Base-by-base conservation (phyloP, 352 stramenopile species). In the Phytophthora pistaciae region DNA sequence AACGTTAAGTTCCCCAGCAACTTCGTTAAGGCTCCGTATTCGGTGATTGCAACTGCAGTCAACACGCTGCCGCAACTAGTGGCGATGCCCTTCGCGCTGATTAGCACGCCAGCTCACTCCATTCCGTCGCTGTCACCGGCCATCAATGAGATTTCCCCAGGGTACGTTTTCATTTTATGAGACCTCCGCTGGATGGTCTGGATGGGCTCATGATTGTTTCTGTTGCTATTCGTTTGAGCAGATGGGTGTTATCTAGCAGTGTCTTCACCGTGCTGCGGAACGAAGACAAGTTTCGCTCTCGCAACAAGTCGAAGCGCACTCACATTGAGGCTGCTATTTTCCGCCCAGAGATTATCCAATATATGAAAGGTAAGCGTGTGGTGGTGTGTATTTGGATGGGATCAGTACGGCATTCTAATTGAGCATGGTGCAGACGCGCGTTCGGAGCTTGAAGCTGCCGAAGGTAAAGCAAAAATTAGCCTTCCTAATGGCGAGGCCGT, bases 1-100 rank as follows among this genome's bases (percentile, higher is more conserved):
- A 95, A 95, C 59, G 79, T 99, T 58, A 99, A 99, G 79, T 99
- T 98, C 65, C 97, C 97, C 7, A 95, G 94, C 56, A 97, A 99
- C 75, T 93, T 99, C 25, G 89, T 85, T 6, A 80, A 83, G 27
- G 76, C 95, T 40, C 94, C 94, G 6, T 99, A 99, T 85, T 96
- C 93, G 0, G 95, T 99, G 33, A 85, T 99, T 21, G 97, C 97
- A 0, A 98, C 97, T 4, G 97, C 95, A 14, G 91, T 97, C 13
- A 89, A 85, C 48, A 97, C 91, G 33, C 75, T 98, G 6, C 92
- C 95, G n/a, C 95, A 99, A 75, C 60, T 79, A 9, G 65, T 96
- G 14, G 64, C 89, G 20, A 94, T 96, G 88, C 88, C 91, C 18
- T 96, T 95, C 50, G 71, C 87, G 11, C 70, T 96, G 25, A 85